Percentiles rank a stretch among this genome's conserved stretches.
These are phyloP conservation scores for Wickerhamomyces bovis DNA, from an alignment of 805 yeast species.

Conservation along the genomic window DNA sequence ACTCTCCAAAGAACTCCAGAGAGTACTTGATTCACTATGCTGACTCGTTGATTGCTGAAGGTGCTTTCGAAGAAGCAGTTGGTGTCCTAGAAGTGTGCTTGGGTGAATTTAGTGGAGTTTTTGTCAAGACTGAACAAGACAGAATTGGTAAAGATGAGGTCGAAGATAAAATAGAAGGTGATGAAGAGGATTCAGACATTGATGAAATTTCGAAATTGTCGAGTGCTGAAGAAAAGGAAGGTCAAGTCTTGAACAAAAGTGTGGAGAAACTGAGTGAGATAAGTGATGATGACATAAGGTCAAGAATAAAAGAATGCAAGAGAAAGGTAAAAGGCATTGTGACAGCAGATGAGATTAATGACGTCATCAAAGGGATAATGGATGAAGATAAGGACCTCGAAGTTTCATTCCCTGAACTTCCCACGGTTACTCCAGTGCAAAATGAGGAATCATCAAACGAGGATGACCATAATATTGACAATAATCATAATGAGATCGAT, in stretches of 20 bases:
- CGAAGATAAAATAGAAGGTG: neutral
- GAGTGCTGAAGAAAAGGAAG: slow-evolving; percentile 9
- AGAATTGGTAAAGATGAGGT: neutral
- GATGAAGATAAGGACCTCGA: neutral
- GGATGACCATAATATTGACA: neutral
- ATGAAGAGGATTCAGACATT: neutral
- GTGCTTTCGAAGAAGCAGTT: neutral
- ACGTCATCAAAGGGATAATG: slow-evolving; percentile 4
- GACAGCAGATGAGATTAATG: slow-evolving; percentile 9
- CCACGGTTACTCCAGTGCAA: slow-evolving; percentile 3
- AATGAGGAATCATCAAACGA: neutral
- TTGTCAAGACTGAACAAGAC: neutral
- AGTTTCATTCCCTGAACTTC: slow-evolving; percentile 8
- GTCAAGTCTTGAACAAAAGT: slow-evolving; percentile 3
- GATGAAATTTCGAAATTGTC: neutral
- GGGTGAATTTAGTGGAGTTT: neutral
- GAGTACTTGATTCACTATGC: slow-evolving; percentile 8
- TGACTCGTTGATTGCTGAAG: slow-evolving; percentile 2
- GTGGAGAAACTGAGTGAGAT: slow-evolving; percentile 5
- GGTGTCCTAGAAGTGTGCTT: neutral
- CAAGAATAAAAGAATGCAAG: slow-evolving; percentile 6
- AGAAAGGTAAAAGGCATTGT: neutral
- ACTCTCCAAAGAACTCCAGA: slow-evolving; percentile 6
- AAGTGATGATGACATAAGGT: slow-evolving; percentile 10
- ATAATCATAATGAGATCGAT: neutral